These are phyloP conservation scores for Chlorella sp. DNA, from an alignment of 139 green algal genomes.

Conservation along the genomic window DNA sequence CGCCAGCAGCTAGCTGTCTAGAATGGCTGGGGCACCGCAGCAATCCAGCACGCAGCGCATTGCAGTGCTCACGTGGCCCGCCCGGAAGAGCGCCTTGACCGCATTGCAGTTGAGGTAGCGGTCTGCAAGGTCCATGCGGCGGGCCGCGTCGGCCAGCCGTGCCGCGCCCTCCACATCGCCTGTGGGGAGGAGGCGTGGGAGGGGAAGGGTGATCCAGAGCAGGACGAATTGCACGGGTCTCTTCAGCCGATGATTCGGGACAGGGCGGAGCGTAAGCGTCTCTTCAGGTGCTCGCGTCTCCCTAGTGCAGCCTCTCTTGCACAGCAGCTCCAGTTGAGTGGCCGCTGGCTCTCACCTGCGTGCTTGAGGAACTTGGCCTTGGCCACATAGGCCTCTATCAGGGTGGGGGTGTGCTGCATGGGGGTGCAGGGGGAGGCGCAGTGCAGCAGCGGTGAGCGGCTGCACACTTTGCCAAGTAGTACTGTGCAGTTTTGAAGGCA, in stretches of 20 bases:
- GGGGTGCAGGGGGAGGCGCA: neutral
- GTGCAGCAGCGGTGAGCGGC: too few relatives aligned
- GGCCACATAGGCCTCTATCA: slow-evolving; percentile 82
- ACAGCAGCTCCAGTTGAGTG: too few relatives aligned
- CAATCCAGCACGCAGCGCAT: too few relatives aligned
- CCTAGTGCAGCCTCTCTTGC: too few relatives aligned
- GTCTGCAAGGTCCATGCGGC: slow-evolving; percentile 89
- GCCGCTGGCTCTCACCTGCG: slow-evolving; percentile 54
- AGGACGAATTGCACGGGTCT: too few relatives aligned
- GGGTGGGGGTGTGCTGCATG: slow-evolving; percentile 63
- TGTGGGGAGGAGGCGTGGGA: neutral
- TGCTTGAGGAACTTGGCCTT: slow-evolving; percentile 80
- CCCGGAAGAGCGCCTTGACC: slow-evolving; percentile 78
- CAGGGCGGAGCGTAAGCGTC: too few relatives aligned
- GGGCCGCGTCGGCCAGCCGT: slow-evolving; percentile 70
- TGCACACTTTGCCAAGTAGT: too few relatives aligned
- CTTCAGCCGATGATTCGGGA: too few relatives aligned
- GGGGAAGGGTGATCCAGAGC: neutral
- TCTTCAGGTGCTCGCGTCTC: too few relatives aligned
- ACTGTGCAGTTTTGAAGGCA: too few relatives aligned
- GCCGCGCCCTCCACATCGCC: slow-evolving; percentile 68
- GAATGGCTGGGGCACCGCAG: neutral
- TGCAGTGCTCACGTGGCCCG: slow-evolving; percentile 40
- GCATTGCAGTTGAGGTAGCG: slow-evolving; percentile 94
- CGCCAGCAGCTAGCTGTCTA: neutral